Base-by-base conservation (phyloP, 441 rosid species). In the Gossypium trilobum region DNA sequence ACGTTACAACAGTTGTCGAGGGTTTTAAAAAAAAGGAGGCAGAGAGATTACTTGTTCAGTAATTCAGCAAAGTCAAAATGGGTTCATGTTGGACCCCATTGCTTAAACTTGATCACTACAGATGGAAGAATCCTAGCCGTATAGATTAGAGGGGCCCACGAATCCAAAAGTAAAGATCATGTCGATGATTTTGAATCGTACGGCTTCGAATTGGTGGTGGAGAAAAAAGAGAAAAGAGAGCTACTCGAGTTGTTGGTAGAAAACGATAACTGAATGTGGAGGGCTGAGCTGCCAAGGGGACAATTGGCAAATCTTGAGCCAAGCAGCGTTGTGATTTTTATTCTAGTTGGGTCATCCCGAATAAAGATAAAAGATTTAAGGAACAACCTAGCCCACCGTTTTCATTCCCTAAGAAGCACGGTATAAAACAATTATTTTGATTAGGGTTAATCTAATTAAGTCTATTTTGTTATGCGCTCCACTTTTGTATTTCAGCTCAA, bases 241-340 rank as follows among this genome's bases (percentile, higher is more conserved):
- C 58, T 17, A 6, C 22, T 51, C 11, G 23, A 54, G 23, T 8
- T 19, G 58, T 1, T 7, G 0, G 58, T 54, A 54, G 13, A 52
- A 54, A 54, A 19, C 3, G 58, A 54, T 17, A 17, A 54, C 1
- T 54, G 58, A 54, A 39, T 9, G 54, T n/a, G 44, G 65, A 31
- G 19, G 54, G 54, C 6, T 48, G 17, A 11, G 54, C 6, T 11
- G 16, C 54, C 46, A 9, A 22, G 33, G 33, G 59, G 59, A 20
- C 69, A 64, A 42, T 64, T 64, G 69, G 54, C 68, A 63, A 39
- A 63, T 19, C 50, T 17, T 42, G 69, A 64, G 52, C 54, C 69
- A 64, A 11, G 69, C 54, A 64, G 16, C 11, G 4, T 42, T 0
- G 22, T 1, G 50, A 17, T 63, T 36, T 36, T 63, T 9, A 5